These are phyloP conservation scores for Cenchrus purpureus DNA, from an alignment of 176 grass and related monocot species.

Conservation along the genomic window DNA sequence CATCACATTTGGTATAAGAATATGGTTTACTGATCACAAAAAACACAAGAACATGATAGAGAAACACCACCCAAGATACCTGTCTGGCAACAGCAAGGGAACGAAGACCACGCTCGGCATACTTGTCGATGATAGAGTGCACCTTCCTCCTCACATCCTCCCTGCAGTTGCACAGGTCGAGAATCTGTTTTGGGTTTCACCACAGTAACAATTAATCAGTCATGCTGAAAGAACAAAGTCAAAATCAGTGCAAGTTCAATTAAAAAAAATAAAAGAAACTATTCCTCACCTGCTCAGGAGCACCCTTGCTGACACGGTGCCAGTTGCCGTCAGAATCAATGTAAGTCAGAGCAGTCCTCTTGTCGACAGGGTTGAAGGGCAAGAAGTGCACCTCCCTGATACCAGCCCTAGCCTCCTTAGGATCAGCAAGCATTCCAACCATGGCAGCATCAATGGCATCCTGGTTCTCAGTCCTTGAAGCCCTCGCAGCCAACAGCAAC, in stretches of 20 bases:
- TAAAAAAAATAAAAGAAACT: background rate
- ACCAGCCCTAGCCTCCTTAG: constrained; percentile 96
- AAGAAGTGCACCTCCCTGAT: constrained; percentile 97
- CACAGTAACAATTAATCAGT: constrained; percentile 32
- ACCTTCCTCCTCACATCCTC: constrained; percentile 83
- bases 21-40: background rate
- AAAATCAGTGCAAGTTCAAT: background rate
- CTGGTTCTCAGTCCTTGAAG: constrained; percentile 92
- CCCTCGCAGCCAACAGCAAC: constrained; percentile 73
- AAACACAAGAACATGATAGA: constrained; percentile 5
- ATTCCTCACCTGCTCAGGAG: constrained; percentile 84
- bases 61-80: constrained; percentile 48
- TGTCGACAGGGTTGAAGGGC: constrained; percentile 98
- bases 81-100: constrained; percentile 93
- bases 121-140: constrained; percentile 86
- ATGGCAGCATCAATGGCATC: constrained; percentile 98
- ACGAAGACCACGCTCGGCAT: constrained; percentile 93
- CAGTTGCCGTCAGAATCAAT: constrained; percentile 75
- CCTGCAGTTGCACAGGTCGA: constrained; percentile 82
- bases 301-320: constrained; percentile 98
- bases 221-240: constrained; percentile 22
- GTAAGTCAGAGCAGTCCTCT: constrained; percentile 97
- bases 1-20: constrained; percentile 36
- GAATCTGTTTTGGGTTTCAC: constrained; percentile 62
- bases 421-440: constrained; percentile 99